Evolutionary conservation across 768 basidiomycete genomes (phyloP).

Genomic region (Boletus fagicola): DNA sequence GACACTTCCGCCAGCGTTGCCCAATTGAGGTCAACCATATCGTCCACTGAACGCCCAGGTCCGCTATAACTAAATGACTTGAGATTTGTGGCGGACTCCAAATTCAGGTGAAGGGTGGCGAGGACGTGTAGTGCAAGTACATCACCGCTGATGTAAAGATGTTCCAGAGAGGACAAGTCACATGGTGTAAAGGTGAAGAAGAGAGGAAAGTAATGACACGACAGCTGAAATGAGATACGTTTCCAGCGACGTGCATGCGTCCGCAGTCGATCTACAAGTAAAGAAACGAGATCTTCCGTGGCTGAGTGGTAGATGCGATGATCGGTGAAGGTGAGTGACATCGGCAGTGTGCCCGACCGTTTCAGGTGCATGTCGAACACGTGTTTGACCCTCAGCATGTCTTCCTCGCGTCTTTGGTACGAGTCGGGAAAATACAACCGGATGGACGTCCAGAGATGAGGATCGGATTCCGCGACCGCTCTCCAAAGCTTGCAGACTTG

Average conservation of each 20-base stretch:
- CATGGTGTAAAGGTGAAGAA: slow-evolving; percentile 19
- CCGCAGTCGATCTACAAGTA: slow-evolving; percentile 15
- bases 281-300: slow-evolving; percentile 8
- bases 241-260: slow-evolving; percentile 20
- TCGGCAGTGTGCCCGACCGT: slow-evolving; percentile 12
- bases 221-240: slow-evolving; percentile 10
- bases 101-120: neutral
- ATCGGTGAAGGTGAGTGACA: slow-evolving; percentile 23
- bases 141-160: slow-evolving; percentile 9
- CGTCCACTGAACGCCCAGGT: neutral
- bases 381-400: slow-evolving; percentile 1
- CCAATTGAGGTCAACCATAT: slow-evolving; percentile 11
- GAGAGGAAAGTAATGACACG: slow-evolving; percentile 11
- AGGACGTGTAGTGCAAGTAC: neutral
- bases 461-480: slow-evolving; percentile 7
- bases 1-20: slow-evolving; percentile 14
- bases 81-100: slow-evolving; percentile 13
- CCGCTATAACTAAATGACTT: slow-evolving; percentile 18
- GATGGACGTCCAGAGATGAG: slow-evolving; percentile 26
- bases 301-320: slow-evolving; percentile 7
- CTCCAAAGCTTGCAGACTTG: slow-evolving; percentile 26
- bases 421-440: slow-evolving; percentile 11
- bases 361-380: slow-evolving; percentile 12
- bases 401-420: neutral
- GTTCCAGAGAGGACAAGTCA: slow-evolving; percentile 16